These are phyloP conservation scores for Cercospora beticola DNA, from an alignment of 2,329 filamentous ascomycete genomes.

Conservation along the genomic window DNA sequence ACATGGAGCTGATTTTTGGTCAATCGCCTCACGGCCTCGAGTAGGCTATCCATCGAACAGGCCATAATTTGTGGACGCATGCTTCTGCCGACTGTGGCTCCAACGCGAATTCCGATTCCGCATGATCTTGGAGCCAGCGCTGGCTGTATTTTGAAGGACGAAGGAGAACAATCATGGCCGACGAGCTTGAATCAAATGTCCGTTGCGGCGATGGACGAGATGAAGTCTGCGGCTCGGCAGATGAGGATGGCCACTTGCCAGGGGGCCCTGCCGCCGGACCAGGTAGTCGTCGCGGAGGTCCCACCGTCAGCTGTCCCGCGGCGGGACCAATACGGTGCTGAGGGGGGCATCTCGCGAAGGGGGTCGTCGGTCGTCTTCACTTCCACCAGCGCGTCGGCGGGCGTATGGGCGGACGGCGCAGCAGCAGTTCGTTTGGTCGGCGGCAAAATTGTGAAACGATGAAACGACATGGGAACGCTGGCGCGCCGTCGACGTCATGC, in stretches of 20 bases:
- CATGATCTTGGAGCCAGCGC: not conserved
- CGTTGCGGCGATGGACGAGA: not conserved
- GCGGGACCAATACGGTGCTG: not conserved
- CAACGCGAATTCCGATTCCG: too few relatives aligned
- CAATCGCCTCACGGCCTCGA: not conserved
- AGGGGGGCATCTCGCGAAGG: not conserved
- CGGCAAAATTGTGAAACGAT: not conserved
- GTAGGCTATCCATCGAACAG: not conserved
- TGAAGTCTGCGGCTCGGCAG: not conserved
- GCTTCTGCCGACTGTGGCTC: too few relatives aligned
- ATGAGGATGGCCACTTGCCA: not conserved
- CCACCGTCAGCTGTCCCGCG: not conserved
- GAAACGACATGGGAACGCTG: not conserved
- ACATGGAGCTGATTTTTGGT: not conserved
- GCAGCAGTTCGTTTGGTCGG: not conserved
- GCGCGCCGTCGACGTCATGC: constrained; percentile 5
- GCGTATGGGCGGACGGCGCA: not conserved
- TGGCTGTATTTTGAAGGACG: not conserved
- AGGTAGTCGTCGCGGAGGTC: not conserved
- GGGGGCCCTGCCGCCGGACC: not conserved
- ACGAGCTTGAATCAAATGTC: too few relatives aligned
- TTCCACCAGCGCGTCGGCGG: not conserved
- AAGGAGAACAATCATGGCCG: not conserved
- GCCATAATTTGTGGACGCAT: not conserved
- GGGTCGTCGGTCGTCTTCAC: not conserved